phyloP scores from a whole-genome alignment of 306 rosid species.

The Cotoneaster glaucophyllus region DNA sequence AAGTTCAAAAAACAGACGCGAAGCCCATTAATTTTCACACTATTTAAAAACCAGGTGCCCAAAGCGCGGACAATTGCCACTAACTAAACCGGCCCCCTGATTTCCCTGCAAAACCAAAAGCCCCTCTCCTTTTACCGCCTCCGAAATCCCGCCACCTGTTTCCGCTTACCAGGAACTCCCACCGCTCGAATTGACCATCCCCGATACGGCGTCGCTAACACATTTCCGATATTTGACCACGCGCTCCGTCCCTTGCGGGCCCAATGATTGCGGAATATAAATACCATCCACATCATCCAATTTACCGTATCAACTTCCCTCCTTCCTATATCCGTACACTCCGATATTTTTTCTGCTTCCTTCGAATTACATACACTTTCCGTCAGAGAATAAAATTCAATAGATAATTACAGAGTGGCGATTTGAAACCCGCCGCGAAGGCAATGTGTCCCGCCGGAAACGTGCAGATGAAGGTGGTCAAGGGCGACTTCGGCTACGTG shows the following conservation, averaged over 20 bases:
- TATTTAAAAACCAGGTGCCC: not conserved
- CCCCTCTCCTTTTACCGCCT: not conserved
- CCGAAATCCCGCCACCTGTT: slow-evolving; percentile 7
- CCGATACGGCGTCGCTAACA: not conserved
- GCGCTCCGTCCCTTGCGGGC: not conserved
- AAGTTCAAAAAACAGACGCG: not conserved
- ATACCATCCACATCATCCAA: not conserved
- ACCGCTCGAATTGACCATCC: not conserved
- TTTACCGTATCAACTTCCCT: not conserved
- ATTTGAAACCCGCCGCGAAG: not conserved
- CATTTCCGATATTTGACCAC: not conserved
- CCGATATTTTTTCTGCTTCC: not conserved
- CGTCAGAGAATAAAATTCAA: not conserved
- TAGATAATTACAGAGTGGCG: not conserved
- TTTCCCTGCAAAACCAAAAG: not conserved
- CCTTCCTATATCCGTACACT: not conserved
- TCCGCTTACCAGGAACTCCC: not conserved
- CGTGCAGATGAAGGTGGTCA: slow-evolving; percentile 20
- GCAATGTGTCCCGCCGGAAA: slow-evolving; percentile 3
- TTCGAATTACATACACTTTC: not conserved
- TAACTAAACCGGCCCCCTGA: not conserved
- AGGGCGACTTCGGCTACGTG: slow-evolving; percentile 34
- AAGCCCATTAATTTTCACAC: not conserved
- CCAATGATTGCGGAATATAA: not conserved
- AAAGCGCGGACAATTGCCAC: not conserved